These are phyloP conservation scores for Lepidium sativum DNA, from an alignment of 345 rosid genomes.

Conservation along the genomic window DNA sequence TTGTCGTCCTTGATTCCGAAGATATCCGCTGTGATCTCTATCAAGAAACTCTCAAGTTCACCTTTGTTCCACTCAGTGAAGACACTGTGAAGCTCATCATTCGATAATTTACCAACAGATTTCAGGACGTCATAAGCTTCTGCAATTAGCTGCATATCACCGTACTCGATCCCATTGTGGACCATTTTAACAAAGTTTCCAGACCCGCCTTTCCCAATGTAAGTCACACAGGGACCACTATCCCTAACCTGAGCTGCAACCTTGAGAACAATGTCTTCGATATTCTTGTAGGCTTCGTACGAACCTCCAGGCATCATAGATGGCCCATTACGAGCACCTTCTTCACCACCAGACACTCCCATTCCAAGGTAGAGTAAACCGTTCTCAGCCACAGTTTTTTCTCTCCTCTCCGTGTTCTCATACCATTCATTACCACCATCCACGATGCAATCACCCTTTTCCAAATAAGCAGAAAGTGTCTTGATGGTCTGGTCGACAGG, in stretches of 20 bases:
- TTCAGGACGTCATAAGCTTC: constrained; percentile 91
- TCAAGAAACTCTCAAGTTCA: constrained; percentile 89
- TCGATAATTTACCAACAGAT: constrained; percentile 79
- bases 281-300: constrained; percentile 67
- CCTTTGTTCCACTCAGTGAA: constrained; percentile 92
- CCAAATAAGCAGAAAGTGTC: constrained; percentile 74
- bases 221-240: constrained; percentile 93
- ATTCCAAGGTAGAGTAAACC: constrained; percentile 91
- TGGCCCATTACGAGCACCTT: constrained; percentile 90
- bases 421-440: constrained; percentile 99
- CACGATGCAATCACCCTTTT: constrained; percentile 88
- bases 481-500: constrained; percentile 91
- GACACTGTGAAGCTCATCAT: constrained; percentile 62
- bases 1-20: constrained; percentile 78
- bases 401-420: constrained; percentile 92
- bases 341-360: constrained; percentile 99
- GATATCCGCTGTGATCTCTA: constrained; percentile 89
- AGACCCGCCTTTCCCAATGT: constrained; percentile 82
- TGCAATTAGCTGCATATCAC: constrained; percentile 93
- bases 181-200: constrained; percentile 97
- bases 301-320: constrained; percentile 98
- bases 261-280: constrained; percentile 85
- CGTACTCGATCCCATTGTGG: constrained; percentile 92
- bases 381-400: constrained; percentile 51
- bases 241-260: constrained; percentile 94